phyloP scores from a whole-genome alignment of 1,139 yeast genomes.

The Hyphopichia fennica region DNA sequence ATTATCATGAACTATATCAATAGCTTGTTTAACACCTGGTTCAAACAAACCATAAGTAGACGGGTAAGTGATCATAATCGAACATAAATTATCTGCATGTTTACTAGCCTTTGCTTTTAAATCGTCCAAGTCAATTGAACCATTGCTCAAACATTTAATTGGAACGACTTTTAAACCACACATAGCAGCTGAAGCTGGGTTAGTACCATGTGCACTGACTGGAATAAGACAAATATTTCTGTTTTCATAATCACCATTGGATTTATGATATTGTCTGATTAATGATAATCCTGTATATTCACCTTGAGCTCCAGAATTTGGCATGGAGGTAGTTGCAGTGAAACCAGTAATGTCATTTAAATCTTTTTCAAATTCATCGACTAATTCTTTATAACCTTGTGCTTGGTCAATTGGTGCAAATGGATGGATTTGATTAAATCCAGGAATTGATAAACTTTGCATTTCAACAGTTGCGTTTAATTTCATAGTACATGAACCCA shows the following conservation, averaged over 20 bases:
- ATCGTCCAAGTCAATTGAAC: conserved; percentile 82
- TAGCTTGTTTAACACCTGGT: conserved; percentile 84
- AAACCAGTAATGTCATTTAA: conserved; percentile 94
- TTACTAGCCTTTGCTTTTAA: conserved; percentile 70
- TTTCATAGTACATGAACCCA: conserved; percentile 98
- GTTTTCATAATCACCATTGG: conserved; percentile 63
- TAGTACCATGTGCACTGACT: conserved; percentile 96
- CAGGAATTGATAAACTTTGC: conserved; percentile 94
- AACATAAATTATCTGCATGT: conserved; percentile 71
- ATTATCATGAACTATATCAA: conserved; percentile 73
- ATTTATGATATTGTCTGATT: conserved; percentile 73
- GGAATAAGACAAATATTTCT: conserved; percentile 93
- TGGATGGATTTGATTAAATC: conserved; percentile 85
- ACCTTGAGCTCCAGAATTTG: conserved; percentile 98
- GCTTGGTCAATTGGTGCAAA: conserved; percentile 90
- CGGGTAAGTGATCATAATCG: conserved; percentile 95
- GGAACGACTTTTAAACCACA: conserved; percentile 93
- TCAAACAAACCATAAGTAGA: conserved; percentile 96
- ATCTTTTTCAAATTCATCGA: conserved; percentile 77
- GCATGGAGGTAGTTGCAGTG: conserved; percentile 88
- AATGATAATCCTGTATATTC: conserved; percentile 93
- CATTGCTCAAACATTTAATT: conserved; percentile 80
- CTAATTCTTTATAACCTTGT: conserved; percentile 73
- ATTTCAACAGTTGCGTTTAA: conserved; percentile 92
- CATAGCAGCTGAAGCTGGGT: conserved; percentile 98